These are phyloP conservation scores for Umbelopsis sp. DNA, from an alignment of 192 early-diverging fungal species.

Conservation along the genomic window DNA sequence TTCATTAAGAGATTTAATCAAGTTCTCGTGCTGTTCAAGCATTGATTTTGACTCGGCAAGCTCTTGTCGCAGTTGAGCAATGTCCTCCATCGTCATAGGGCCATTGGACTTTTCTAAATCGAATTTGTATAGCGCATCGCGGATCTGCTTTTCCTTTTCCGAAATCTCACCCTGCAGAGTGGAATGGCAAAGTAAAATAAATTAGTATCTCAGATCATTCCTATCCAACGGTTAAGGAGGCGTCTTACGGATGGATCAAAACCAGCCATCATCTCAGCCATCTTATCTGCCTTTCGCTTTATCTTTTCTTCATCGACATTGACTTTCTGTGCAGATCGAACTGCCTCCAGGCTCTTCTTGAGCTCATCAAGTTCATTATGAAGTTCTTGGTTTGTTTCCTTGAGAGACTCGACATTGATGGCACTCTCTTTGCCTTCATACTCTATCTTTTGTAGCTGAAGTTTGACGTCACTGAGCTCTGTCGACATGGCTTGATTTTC, in stretches of 20 bases:
- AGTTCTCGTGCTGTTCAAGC: constrained; percentile 65
- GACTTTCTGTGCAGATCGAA: constrained; percentile 55
- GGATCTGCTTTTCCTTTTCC: constrained; percentile 80
- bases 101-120: constrained; percentile 49
- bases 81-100: constrained; percentile 59
- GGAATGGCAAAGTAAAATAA: no score
- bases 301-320: constrained; percentile 70
- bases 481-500: constrained; percentile 77
- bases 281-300: constrained; percentile 81
- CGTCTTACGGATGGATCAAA: constrained; percentile 74
- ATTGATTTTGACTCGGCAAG: constrained; percentile 69
- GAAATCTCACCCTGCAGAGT: constrained; percentile 64
- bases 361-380: constrained; percentile 73
- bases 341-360: constrained; percentile 66
- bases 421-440: constrained; percentile 88
- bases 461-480: constrained; percentile 75
- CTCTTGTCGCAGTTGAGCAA: constrained; percentile 71
- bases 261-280: constrained; percentile 86
- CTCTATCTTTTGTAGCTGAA: constrained; percentile 86
- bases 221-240: no score
- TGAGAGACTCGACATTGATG: constrained; percentile 87
- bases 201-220: no score
- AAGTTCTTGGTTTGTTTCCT: constrained; percentile 84
- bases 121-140: constrained; percentile 70
- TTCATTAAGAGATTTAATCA: constrained; percentile 63